Percentiles rank a stretch among this genome's conserved stretches.
phyloP scores from a whole-genome alignment of 2,329 filamentous ascomycete species.

The Fusarium udum region DNA sequence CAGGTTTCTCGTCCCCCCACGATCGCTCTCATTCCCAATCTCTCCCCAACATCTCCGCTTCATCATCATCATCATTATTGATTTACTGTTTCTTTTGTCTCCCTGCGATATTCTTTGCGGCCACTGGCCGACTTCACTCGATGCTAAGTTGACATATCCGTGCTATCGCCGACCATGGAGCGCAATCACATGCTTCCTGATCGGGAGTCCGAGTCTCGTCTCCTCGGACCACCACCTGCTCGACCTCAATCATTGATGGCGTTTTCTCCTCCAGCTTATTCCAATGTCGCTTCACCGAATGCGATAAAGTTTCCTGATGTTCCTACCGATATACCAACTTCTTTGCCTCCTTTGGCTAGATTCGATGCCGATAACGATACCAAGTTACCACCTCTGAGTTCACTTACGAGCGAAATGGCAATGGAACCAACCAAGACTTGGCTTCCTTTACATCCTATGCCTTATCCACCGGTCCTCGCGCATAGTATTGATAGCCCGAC shows the following conservation, averaged over 20 bases:
- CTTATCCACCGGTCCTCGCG: constrained; percentile 43
- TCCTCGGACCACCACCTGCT: constrained; percentile 43
- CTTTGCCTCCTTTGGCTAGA: constrained; percentile 35
- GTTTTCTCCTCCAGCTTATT: constrained; percentile 41
- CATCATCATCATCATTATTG: not conserved
- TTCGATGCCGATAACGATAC: constrained; percentile 42
- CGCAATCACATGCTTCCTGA: constrained; percentile 58
- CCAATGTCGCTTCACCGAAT: constrained; percentile 29
- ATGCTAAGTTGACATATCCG: constrained; percentile 44
- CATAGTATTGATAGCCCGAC: constrained; percentile 57
- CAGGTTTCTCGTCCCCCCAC: constrained; percentile 36
- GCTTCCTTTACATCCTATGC: constrained; percentile 61
- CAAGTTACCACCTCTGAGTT: constrained; percentile 51
- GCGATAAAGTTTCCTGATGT: constrained; percentile 45
- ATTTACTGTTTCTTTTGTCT: not conserved
- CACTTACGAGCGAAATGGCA: constrained; percentile 46
- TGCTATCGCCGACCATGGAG: constrained; percentile 50
- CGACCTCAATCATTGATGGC: constrained; percentile 38
- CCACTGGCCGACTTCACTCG: constrained; percentile 28
- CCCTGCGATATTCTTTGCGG: constrained; percentile 2
- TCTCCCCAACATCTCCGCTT: constrained; percentile 31
- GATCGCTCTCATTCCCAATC: constrained; percentile 25
- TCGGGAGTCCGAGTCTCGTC: constrained; percentile 38
- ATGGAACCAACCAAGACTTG: constrained; percentile 47
- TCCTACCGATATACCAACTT: constrained; percentile 39